Evolutionary conservation across 345 rosid species (phyloP), one percentile per base, ranked within the genome.

Genomic region (Bretschneidera sinensis): DNA sequence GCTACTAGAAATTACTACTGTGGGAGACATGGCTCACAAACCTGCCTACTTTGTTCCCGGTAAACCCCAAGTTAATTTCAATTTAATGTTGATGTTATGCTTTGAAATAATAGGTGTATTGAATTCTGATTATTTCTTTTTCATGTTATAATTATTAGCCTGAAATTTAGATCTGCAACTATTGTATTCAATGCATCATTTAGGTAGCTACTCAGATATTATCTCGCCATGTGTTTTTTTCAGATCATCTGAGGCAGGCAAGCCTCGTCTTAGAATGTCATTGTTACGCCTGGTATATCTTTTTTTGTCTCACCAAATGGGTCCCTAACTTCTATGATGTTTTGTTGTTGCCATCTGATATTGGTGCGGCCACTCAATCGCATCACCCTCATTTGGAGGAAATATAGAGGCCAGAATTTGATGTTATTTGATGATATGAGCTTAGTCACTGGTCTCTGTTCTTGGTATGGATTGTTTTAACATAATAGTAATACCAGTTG

Each of bases 1-100:
- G 73, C 80, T 79, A 48, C 81, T 88, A 62, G 96, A 85, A 76
- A 83, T 82, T 75, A 88, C 96, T 33, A 68, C 74, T 20, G 95
- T 88, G 63, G 92, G 91, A 58, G 92, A 83, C 63, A 85, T 88
- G 96, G 97, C 99, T 74, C 99, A 94, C 66, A 94, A 91, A 65
- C 99, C 99, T 64, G 95, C 99, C 33, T 94, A 83, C 75, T 94
- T 88, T 34, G 97, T 94, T 55, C 99, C 99, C 6, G 96, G 97
- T 91, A 91, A 81, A 54, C 43, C 43, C 68, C 55, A 50, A 48
- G 16, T 54, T 71, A 17, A 21, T 53, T 43, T 67, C 57, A 14
- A 45, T 19, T 45, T 51, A 19, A 15, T 34, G 39, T 62, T 66
- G 22, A 17, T 54, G 2, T 5, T 3, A 7, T 43, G 17, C 48